Conservation (phyloP, 2,329 filamentous ascomycete genomes). For the Neoarthrinium moseri region DNA sequence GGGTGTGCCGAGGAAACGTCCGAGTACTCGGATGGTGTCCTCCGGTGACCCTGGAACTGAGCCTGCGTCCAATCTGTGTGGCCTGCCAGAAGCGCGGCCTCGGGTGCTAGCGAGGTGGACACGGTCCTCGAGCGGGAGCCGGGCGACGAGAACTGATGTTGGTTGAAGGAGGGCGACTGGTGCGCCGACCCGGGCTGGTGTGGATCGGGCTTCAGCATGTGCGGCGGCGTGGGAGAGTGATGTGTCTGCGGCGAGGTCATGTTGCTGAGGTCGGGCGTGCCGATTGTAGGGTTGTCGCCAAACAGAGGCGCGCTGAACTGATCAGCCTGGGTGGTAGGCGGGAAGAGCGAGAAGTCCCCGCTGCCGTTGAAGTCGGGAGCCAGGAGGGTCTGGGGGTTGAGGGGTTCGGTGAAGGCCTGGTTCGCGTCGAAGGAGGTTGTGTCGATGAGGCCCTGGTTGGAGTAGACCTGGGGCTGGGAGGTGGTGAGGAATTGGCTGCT, state of each 20-base stretch:
- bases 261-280: conserved; percentile 46
- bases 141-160: conserved; percentile 54
- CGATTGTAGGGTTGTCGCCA: conserved; percentile 42
- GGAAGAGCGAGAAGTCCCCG: conserved; percentile 66
- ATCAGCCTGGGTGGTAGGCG: conserved; percentile 50
- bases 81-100: conserved; percentile 54
- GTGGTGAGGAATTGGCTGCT: conserved; percentile 48
- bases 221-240: conserved; percentile 56
- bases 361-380: conserved; percentile 44
- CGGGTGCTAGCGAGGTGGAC: conserved; percentile 51
- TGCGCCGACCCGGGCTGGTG: conserved; percentile 49
- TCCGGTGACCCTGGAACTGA: conserved; percentile 77
- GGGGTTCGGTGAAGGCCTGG: conserved; percentile 36
- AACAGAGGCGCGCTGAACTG: conserved; percentile 63
- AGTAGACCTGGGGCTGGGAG: conserved; percentile 45
- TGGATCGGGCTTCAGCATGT: conserved; percentile 51
- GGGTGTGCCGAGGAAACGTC: conserved; percentile 84
- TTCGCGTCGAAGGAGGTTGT: conserved; percentile 28
- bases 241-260: conserved; percentile 57
- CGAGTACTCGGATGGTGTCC: conserved; percentile 86
- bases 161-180: conserved; percentile 57
- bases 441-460: conserved; percentile 40
- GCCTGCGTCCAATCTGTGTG: conserved; percentile 55
- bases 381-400: conserved; percentile 44
- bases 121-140: conserved; percentile 51